Conservation (phyloP, 345 rosid species). For the Boechera retrofracta region DNA sequence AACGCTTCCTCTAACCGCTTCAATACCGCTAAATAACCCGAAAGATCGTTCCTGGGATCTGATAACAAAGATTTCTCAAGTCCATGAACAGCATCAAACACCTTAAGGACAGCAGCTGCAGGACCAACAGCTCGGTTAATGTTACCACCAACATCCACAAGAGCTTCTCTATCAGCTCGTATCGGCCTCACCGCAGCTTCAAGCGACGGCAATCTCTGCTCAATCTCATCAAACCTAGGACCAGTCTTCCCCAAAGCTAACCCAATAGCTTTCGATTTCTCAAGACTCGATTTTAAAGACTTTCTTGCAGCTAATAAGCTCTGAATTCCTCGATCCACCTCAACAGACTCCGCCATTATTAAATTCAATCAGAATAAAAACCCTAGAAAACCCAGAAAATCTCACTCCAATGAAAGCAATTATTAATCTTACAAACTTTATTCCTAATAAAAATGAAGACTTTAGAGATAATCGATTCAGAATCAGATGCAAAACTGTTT, state of each 20-base stretch:
- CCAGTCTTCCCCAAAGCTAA: constrained; percentile 66
- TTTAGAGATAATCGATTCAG: constrained; percentile 22
- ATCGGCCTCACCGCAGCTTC: constrained; percentile 93
- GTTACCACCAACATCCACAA: constrained; percentile 82
- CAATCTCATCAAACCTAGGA: constrained; percentile 82
- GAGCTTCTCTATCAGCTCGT: constrained; percentile 90
- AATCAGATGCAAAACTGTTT: constrained; percentile 32
- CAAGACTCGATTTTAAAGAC: constrained; percentile 72
- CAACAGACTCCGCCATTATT: constrained; percentile 54
- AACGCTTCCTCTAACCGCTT: constrained; percentile 93
- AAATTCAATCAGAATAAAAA: constrained; percentile 30
- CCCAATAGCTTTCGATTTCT: constrained; percentile 76
- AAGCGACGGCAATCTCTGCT: constrained; percentile 69
- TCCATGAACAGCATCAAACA: constrained; percentile 96
- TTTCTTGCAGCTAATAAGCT: constrained; percentile 71
- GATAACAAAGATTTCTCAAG: constrained; percentile 88
- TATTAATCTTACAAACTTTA: not conserved
- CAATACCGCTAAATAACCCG: constrained; percentile 82
- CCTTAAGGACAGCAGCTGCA: constrained; percentile 98
- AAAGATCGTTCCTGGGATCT: constrained; percentile 79
- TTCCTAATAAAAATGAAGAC: constrained; percentile 25
- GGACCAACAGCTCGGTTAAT: constrained; percentile 99
- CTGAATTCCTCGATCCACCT: constrained; percentile 42
- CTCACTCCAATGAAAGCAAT: constrained; percentile 16
- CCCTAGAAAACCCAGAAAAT: constrained; percentile 39